A percentile compares a stretch with the other conserved stretches of the same genome.
These are phyloP conservation scores for Pleomassaria siparia DNA, from an alignment of 2,329 filamentous ascomycete genomes.

Conservation along the genomic window DNA sequence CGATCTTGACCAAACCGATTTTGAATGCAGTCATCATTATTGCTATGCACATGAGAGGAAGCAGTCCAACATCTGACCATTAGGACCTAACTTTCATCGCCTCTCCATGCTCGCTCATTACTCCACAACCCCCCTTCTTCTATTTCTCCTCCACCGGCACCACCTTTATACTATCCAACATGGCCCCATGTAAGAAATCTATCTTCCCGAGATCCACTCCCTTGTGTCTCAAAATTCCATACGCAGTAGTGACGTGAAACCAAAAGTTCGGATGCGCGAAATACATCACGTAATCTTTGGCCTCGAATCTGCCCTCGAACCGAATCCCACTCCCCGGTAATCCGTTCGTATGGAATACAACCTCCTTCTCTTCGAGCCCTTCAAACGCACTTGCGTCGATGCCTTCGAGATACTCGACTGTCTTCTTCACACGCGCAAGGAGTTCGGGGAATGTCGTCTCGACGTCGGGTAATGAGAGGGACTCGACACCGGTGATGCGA, in stretches of 20 bases:
- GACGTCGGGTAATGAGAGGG: slow-evolving; percentile 41
- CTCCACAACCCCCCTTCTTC: background rate
- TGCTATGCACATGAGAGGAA: too few relatives aligned
- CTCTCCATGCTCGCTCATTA: background rate
- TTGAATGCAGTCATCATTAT: too few relatives aligned
- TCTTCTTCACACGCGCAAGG: slow-evolving; percentile 50
- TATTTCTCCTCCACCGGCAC: background rate
- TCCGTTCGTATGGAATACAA: slow-evolving; percentile 36
- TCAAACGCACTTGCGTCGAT: slow-evolving; percentile 48
- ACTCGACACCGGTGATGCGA: slow-evolving; percentile 42
- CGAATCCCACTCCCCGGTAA: slow-evolving; percentile 11
- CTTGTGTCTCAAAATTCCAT: slow-evolving; percentile 62
- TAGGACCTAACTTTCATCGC: background rate
- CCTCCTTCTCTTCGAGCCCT: slow-evolving; percentile 44
- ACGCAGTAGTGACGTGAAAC: slow-evolving; percentile 64
- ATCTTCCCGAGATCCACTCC: slow-evolving; percentile 64
- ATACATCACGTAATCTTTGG: slow-evolving; percentile 49
- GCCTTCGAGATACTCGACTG: slow-evolving; percentile 49
- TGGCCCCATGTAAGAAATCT: slow-evolving; percentile 52
- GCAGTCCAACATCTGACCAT: too few relatives aligned
- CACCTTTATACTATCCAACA: background rate
- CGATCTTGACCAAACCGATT: too few relatives aligned
- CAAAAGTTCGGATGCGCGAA: slow-evolving; percentile 62
- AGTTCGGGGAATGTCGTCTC: slow-evolving; percentile 55
- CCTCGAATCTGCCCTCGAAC: slow-evolving; percentile 45